Base-by-base conservation (phyloP, 192 early-diverging fungal species). In the Backusella circina region DNA sequence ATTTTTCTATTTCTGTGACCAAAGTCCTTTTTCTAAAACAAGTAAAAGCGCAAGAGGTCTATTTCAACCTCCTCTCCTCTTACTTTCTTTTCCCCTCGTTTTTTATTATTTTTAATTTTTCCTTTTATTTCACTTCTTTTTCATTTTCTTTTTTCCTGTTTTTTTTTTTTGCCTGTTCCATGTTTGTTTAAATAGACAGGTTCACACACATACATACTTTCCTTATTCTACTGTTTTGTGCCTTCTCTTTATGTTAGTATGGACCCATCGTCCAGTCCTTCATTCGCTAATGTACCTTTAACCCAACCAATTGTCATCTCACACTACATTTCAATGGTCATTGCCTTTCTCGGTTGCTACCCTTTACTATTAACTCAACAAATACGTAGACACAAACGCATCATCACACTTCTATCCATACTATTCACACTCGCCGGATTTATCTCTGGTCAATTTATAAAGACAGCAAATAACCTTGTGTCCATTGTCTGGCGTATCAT, bases 251-350 rank as follows among this genome's bases (percentile, higher is more conserved):
- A 71, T 71, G 35, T 44, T 26, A 44, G 21, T 44, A 75, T 75
- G 74, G 74, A 75, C 66, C 21, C 65, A 15, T 47, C 36, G 37
- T 38, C 74, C 30, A 33, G 32, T 26, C 38, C 41, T 61, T 50
- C 77, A 21, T 78, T 78, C 51, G 73, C 77, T 32, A 47, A 72
- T 44, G 36, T 39, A 1, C 84, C 82, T 32, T 21, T 83, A 68
- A 50, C 65, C 12, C 82, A 85, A 33, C 81, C 84, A 4, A 66
- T 83, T 64, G 83, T 85, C 72, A 78, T 85, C 72, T 80, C 80
- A 36, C 84, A 85, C 75, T 76, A 79, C 50, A 75, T 80, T 23
- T 81, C 75, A 69, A 85, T 85, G 82, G 36, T 76, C 57, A 77
- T 76, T 15, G 82, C 79, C 51, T 85, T 81, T 67, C 78, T 76